Base-by-base conservation (phyloP, 2,329 filamentous ascomycete species). In the Fusarium nygamai region DNA sequence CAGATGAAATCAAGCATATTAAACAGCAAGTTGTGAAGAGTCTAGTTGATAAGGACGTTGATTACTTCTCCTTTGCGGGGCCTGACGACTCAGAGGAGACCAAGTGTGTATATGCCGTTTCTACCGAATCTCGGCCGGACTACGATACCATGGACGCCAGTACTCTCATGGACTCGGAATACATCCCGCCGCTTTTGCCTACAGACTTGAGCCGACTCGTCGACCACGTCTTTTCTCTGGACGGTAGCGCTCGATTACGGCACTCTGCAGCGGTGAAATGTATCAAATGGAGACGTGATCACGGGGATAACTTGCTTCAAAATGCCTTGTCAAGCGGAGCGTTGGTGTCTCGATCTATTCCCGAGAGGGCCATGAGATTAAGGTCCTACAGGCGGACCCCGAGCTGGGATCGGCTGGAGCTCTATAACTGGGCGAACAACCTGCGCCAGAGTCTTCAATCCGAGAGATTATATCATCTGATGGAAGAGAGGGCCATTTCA, bases 71-170 rank as follows among this genome's bases (percentile, higher is more conserved):
- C 16, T 96, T 96, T 73, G 86, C 87, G 31, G 78, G 78, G 22
- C 79, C 82, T 36, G 60, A 73, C 6, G 51, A 67, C 7, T 64
- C 69, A 48, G 77, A 80, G 43, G 71, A 80, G 57, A 77, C 82
- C 4, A 80, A 81, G 19, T 84, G 85, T 67, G 90, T 92, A 6
- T 97, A 94, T 79, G 91, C 94, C 2, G 88, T 98, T 27, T 98
- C 96, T 3, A 96, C 93, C 27, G 89, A 89, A 19, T 86, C 89
- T 31, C 90, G 88, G 3, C 89, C 89, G 29, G 94, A 98, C 77
- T 85, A 91, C 69, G 94, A 98, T 44, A 91, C 88, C 48, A 97
- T 98, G 92, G 96, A 98, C 81, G 96, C 95, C 24, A 98, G 94
- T 78, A 86, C 97, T 1, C 88, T 98, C 24, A 98, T 98, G 96